These are phyloP conservation scores for Vaucheria bursata DNA, from an alignment of 352 stramenopile species.

Conservation along the genomic window DNA sequence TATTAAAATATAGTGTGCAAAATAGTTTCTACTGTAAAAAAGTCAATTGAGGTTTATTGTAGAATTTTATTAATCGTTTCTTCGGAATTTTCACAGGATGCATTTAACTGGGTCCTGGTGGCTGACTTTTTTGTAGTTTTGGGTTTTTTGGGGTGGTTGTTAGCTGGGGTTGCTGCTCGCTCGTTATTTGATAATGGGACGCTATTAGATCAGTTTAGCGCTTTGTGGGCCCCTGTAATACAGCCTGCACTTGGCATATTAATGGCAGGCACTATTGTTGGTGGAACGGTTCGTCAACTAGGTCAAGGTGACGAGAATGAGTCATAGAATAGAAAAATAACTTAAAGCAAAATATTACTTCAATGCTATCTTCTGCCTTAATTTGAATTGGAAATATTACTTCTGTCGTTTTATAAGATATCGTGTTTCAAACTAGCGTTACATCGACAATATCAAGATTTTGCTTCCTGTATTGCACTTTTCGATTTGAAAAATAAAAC, in stretches of 20 bases:
- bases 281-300: constrained; percentile 38
- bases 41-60: neutral
- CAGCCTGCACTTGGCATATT: constrained; percentile 62
- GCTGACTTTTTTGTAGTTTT: constrained; percentile 70
- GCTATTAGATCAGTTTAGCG: constrained; percentile 68
- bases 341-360: too few species aligned
- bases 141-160: constrained; percentile 62
- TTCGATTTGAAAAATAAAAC: too few species aligned
- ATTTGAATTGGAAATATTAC: too few species aligned
- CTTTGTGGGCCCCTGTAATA: constrained; percentile 49
- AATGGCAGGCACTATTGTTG: constrained; percentile 58
- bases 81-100: constrained; percentile 14
- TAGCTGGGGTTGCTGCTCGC: constrained; percentile 60
- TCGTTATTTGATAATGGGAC: constrained; percentile 59
- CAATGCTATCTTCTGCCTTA: too few species aligned
- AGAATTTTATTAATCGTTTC: neutral
- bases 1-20: neutral
- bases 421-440: too few species aligned
- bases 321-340: too few species aligned
- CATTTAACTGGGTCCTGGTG: constrained; percentile 61
- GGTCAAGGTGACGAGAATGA: constrained; percentile 9
- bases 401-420: too few species aligned
- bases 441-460: too few species aligned
- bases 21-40: neutral
- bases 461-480: too few species aligned